phyloP scores from a whole-genome alignment of 257 asterid species.

The Anisodus tanguticus region DNA sequence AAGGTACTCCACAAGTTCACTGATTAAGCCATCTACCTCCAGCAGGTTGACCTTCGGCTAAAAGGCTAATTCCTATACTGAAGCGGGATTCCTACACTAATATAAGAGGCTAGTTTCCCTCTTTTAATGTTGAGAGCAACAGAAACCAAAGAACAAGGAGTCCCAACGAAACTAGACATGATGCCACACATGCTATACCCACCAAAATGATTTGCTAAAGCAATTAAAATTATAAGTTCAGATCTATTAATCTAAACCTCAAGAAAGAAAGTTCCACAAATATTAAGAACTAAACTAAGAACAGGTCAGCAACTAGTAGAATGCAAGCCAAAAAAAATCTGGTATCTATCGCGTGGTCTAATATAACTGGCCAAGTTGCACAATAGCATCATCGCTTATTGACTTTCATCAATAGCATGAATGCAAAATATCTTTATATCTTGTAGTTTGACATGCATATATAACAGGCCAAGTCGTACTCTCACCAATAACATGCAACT shows the following conservation, averaged over 20 bases:
- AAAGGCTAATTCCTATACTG: not conserved
- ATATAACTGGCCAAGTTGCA: constrained; percentile 6
- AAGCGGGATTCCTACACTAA: constrained; percentile 4
- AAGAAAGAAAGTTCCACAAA: not conserved
- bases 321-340: not conserved
- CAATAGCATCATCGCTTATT: not conserved
- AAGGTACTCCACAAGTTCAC: not conserved
- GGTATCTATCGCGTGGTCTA: not conserved
- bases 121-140: constrained; percentile 6
- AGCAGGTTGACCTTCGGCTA: constrained; percentile 20
- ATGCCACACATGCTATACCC: constrained; percentile 15
- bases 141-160: not conserved
- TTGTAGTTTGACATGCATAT: constrained; percentile 3
- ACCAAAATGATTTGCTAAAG: constrained; percentile 18
- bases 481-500: constrained; percentile 10
- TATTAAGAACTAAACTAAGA: constrained; percentile 23
- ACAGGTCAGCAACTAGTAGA: not conserved
- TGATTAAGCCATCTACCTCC: not conserved
- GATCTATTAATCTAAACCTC: not conserved
- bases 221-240: not conserved
- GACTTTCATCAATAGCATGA: constrained; percentile 1
- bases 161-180: not conserved
- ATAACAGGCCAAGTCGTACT: constrained; percentile 17
- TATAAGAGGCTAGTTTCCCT: constrained; percentile 1
- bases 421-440: not conserved